Evolutionary conservation across 768 basidiomycete species (phyloP).

Genomic region (Astraeus odoratus): DNA sequence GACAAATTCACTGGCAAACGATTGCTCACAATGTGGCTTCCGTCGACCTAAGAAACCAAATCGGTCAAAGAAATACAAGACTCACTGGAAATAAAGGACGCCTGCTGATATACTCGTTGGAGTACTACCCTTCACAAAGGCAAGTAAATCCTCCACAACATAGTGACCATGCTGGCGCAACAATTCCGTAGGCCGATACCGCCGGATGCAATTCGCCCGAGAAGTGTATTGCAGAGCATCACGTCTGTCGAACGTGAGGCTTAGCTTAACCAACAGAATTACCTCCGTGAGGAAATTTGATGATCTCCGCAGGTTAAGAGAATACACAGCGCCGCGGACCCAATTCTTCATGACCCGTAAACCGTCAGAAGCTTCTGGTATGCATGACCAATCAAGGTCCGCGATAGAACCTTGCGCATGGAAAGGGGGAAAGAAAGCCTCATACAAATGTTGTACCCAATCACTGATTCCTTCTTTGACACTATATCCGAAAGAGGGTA

Average conservation of each 20-base stretch:
- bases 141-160: slow-evolving; percentile 29
- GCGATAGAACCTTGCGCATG: slow-evolving; percentile 38
- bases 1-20: slow-evolving; percentile 36
- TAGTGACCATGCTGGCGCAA: slow-evolving; percentile 16
- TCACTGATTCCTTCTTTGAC: slow-evolving; percentile 6
- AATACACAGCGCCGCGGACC: slow-evolving; percentile 36
- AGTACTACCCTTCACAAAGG: slow-evolving; percentile 21
- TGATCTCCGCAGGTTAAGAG: slow-evolving; percentile 13
- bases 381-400: slow-evolving; percentile 26
- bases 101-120: slow-evolving; percentile 28
- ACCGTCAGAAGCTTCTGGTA: slow-evolving; percentile 34
- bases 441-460: slow-evolving; percentile 43
- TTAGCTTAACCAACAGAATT: slow-evolving; percentile 31
- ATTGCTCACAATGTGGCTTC: slow-evolving; percentile 38
- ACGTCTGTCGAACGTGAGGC: slow-evolving; percentile 31
- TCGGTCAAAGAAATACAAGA: slow-evolving; percentile 2
- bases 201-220: slow-evolving; percentile 27
- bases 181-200: background rate
- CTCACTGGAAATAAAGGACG: slow-evolving; percentile 35
- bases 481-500: background rate
- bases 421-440: slow-evolving; percentile 41
- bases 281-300: slow-evolving; percentile 35
- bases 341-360: slow-evolving; percentile 38
- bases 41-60: background rate
- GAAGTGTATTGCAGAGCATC: slow-evolving; percentile 29